Evolutionary conservation across 495 filamentous ascomycete species (phyloP), one percentile per base, ranked within the genome.

Genomic region (Friedmanniomyces simplex): DNA sequence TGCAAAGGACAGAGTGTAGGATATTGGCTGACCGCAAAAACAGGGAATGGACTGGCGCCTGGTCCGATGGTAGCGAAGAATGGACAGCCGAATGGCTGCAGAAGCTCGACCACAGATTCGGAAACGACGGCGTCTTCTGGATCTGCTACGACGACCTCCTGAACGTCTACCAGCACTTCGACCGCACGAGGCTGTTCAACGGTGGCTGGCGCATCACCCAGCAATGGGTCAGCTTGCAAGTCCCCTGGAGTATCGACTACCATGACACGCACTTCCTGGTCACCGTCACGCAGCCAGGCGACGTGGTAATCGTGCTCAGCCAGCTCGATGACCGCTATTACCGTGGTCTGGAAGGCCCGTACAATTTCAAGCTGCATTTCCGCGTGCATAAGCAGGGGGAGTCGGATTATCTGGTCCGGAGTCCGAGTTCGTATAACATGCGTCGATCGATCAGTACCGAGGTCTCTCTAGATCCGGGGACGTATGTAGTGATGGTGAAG

Each of bases 321-420:
- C 87, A 94, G 74, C 81, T 95, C 24, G 90, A 96, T 65, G 76
- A 80, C 24, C 82, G 90, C 7, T 96, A 95, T 64, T 96, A 88
- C 72, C 73, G 74, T 50, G 90, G 90, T 0, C 78, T 96, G 1
- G 75, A 81, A 47, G 91, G 90, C 20, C 80, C 88, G 65, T 96
- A 95, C 62, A 69, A 65, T 16, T 96, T 93, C 70, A 68, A 80
- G 10, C 73, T 95, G 0, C 79, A 85, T 50, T 95, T 95, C 72
- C 81, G 89, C 24, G 65, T 96, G 0, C 83, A 95, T 63, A 84
- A 50, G 64, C 81, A 87, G 21, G 86, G 82, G 42, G 82, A 94
- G 52, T 77, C 86, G 50, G 87, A 91, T 52, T 95, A 95, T 65
- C 81, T 95, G 25, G 84, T 95, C 14, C 87, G 88, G 56, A 88